These are phyloP conservation scores for Penicillium decumbens DNA, from an alignment of 2,329 filamentous ascomycete species.

Conservation along the genomic window DNA sequence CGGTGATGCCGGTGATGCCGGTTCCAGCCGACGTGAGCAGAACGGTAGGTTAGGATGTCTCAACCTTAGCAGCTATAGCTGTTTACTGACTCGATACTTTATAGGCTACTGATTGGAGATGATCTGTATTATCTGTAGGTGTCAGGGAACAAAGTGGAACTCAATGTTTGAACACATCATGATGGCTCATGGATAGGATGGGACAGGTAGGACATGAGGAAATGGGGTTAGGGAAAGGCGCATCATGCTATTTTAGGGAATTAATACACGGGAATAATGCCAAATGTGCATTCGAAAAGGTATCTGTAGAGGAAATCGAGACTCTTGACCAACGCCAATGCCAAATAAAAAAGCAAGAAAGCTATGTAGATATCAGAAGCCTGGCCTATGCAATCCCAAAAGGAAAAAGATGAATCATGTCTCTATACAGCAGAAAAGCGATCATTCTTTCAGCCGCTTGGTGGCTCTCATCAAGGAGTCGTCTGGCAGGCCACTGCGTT, in stretches of 20 bases:
- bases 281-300: slow-evolving; percentile 6
- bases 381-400: neutral
- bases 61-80: neutral
- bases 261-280: neutral
- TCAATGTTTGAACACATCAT: neutral
- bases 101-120: slow-evolving; percentile 10
- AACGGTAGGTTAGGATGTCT: slow-evolving; percentile 36
- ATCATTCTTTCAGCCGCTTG: slow-evolving; percentile 52
- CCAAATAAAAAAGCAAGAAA: neutral
- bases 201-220: neutral
- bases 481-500: slow-evolving; percentile 79
- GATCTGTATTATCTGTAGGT: neutral
- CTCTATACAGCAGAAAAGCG: neutral
- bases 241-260: slow-evolving; percentile 1
- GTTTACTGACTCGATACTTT: neutral
- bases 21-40: slow-evolving; percentile 43
- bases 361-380: neutral
- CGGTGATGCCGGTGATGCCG: slow-evolving; percentile 23
- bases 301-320: slow-evolving; percentile 5
- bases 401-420: neutral
- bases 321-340: neutral
- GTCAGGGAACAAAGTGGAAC: neutral
- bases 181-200: neutral
- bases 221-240: neutral
- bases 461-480: slow-evolving; percentile 62